phyloP scores from a whole-genome alignment of 495 filamentous ascomycete species.

The Astrothelium macrocarpum region DNA sequence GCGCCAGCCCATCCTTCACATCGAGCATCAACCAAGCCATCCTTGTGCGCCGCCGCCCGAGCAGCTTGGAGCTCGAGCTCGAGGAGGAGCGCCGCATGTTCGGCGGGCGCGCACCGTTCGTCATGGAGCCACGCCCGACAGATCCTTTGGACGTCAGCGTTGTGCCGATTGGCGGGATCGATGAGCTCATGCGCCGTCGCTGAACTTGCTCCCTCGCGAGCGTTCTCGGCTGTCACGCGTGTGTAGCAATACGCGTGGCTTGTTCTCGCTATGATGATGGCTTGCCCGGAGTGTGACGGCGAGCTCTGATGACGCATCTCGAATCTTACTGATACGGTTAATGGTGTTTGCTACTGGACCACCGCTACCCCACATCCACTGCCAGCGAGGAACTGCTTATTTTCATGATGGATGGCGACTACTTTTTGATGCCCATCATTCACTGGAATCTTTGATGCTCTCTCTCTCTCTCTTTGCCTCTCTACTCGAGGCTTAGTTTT shows the following conservation, averaged over 20 bases:
- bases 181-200: background rate
- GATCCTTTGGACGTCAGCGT: background rate
- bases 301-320: no score
- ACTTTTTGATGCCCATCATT: background rate
- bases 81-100: background rate
- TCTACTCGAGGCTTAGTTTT: background rate
- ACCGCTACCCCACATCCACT: background rate
- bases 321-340: no score
- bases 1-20: background rate
- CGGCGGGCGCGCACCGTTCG: background rate
- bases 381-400: background rate
- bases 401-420: background rate
- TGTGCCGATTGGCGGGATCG: background rate
- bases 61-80: background rate
- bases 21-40: conserved; percentile 1
- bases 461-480: no score
- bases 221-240: no score
- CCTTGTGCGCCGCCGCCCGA: background rate
- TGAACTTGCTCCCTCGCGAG: no score
- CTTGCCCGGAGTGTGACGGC: no score
- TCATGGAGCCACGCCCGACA: background rate
- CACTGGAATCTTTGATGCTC: background rate
- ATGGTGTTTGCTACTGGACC: no score
- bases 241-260: no score
- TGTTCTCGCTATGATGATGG: no score